Evolutionary conservation across 2,329 filamentous ascomycete genomes (phyloP).

Genomic region (Xylogone sp.): DNA sequence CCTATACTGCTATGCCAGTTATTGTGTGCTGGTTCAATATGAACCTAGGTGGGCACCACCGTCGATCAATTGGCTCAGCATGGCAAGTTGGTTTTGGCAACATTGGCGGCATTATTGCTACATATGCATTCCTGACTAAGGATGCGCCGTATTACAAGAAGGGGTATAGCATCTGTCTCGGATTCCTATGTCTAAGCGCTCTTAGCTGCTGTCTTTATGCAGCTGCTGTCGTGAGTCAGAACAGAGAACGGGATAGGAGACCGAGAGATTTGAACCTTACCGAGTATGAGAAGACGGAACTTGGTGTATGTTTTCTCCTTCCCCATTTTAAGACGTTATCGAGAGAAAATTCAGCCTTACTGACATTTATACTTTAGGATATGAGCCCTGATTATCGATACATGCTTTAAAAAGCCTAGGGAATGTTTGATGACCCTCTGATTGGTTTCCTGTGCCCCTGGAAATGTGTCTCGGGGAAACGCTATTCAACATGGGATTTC

Average conservation of each 20-base stretch:
- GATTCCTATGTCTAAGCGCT: conserved; percentile 66
- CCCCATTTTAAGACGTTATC: neutral
- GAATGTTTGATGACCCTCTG: no score
- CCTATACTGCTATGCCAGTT: conserved; percentile 86
- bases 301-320: conserved; percentile 31
- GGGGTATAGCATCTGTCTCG: conserved; percentile 75
- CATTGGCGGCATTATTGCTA: conserved; percentile 74
- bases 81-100: conserved; percentile 81
- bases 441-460: no score
- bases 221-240: conserved; percentile 53
- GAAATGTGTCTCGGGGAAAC: no score
- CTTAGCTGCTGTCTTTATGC: conserved; percentile 59
- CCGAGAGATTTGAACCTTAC: conserved; percentile 46
- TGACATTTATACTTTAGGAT: conserved; percentile 18
- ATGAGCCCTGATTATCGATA: conserved; percentile 30
- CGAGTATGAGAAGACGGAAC: conserved; percentile 54
- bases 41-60: conserved; percentile 71
- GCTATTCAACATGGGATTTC: no score
- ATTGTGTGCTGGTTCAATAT: conserved; percentile 81
- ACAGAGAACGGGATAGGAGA: conserved; percentile 51
- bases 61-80: conserved; percentile 65
- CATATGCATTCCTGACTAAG: conserved; percentile 61
- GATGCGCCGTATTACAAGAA: conserved; percentile 67
- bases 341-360: conserved; percentile 1
- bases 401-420: conserved; percentile 16